Evolutionary conservation across 2,329 filamentous ascomycete genomes (phyloP), one percentile per base, ranked within the genome.

Genomic region (Fusarium solani-melongenae): DNA sequence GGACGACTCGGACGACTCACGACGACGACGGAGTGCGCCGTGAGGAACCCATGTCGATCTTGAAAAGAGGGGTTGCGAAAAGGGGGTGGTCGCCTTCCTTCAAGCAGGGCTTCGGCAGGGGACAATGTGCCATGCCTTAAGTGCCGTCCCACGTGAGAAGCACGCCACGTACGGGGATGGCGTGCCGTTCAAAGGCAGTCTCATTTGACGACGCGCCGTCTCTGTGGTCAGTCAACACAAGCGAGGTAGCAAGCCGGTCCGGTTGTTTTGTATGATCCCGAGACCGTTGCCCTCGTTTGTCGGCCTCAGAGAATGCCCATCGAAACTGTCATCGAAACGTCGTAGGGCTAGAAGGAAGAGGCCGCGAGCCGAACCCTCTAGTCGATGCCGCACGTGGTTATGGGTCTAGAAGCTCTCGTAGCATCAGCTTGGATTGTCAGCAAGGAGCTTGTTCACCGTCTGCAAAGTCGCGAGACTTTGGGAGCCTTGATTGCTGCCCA

Each of bases 101-200:
- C 17, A n/a, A 29, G 24, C 22, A 36, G 36, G 44, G 64, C 62
- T 58, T 64, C 49, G 57, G 65, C 24, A 57, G 34, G 56, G 67
- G 51, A 66, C 61, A 60, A 66, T 53, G 64, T 46, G 27, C 39
- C 39, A 58, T 46, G 41, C 64, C 55, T 46, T 49, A 67, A 78
- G 64, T 74, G 64, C 65, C 67, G 70, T 71, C 22, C 59, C 55
- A 69, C 67, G 61, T 69, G 68, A 73, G 64, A 62, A 70, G 67
- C 64, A 68, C 70, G 70, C 70, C 67, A 72, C 62, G 34, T 41
- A 46, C 63, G 63, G 58, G 69, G 64, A 67, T 69, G 11, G 64
- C 33, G 24, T 38, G 33, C 44, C 29, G 38, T 55, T 39, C 44
- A 9, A 39, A 63, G 62, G 55, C 44, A 56, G 36, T 38, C 38